phyloP scores from a whole-genome alignment of 352 stramenopile species.

The Globisporangium alternatum region DNA sequence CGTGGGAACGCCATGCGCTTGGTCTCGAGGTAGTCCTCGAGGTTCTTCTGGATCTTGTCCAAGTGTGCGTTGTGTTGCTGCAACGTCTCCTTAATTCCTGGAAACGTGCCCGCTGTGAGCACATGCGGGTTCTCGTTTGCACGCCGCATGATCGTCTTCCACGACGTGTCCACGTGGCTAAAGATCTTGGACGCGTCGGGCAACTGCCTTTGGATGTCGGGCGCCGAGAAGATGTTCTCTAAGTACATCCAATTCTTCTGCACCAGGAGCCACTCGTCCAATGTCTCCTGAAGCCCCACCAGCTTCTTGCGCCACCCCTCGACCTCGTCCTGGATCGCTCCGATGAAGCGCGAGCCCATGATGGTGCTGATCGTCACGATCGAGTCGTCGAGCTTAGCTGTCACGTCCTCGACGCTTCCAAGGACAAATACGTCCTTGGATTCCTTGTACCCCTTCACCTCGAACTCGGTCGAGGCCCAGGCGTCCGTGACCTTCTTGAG shows the following conservation, averaged over 20 bases:
- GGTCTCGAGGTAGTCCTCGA: conserved; percentile 92
- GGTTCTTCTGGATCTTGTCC: conserved; percentile 90
- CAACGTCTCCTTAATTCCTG: conserved; percentile 80
- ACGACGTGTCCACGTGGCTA: conserved; percentile 87
- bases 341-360: conserved; percentile 89
- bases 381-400: conserved; percentile 89
- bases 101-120: conserved; percentile 74
- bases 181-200: conserved; percentile 91
- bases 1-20: conserved; percentile 91
- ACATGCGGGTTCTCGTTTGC: conserved; percentile 87
- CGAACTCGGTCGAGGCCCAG: conserved; percentile 89
- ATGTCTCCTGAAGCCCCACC: conserved; percentile 77
- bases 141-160: conserved; percentile 90
- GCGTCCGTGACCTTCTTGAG: conserved; percentile 90
- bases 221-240: conserved; percentile 86
- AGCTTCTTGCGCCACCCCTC: conserved; percentile 86
- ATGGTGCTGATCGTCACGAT: conserved; percentile 94
- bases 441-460: conserved; percentile 93
- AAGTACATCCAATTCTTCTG: conserved; percentile 91
- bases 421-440: conserved; percentile 93
- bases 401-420: conserved; percentile 90
- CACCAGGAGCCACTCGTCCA: conserved; percentile 87
- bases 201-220: conserved; percentile 90
- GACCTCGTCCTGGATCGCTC: conserved; percentile 88
- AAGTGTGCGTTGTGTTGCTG: conserved; percentile 83